phyloP scores from a whole-genome alignment of 768 basidiomycete species.

The Atractiella rhizophila region DNA sequence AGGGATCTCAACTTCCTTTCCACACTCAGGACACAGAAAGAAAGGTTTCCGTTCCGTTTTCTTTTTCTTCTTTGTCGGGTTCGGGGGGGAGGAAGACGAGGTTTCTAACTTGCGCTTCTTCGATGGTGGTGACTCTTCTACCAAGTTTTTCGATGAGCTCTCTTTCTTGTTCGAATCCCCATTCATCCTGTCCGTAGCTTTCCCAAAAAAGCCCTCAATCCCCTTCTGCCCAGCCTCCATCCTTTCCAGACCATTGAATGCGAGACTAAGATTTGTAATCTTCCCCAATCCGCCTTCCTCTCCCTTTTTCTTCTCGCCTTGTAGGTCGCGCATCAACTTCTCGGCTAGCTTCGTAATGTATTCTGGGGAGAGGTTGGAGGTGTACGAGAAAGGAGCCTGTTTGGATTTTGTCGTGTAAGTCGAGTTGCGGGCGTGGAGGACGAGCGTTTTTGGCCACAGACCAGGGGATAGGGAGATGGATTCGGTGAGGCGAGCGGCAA shows the following conservation, averaged over 20 bases:
- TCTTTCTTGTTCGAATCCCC: neutral
- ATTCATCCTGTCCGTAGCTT: neutral
- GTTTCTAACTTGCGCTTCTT: conserved; percentile 15
- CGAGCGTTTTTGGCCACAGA: conserved; percentile 50
- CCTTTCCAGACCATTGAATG: conserved; percentile 51
- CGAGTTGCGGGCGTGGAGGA: conserved; percentile 52
- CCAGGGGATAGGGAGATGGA: conserved; percentile 45
- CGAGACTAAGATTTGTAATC: conserved; percentile 44
- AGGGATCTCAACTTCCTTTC: conserved; percentile 1
- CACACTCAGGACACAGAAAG: conserved; percentile 26
- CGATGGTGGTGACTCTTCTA: conserved; percentile 1
- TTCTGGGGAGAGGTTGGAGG: conserved; percentile 45
- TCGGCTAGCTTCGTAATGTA: conserved; percentile 47
- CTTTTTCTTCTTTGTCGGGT: conserved; percentile 18
- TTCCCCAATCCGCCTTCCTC: conserved; percentile 27
- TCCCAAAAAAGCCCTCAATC: conserved; percentile 61
- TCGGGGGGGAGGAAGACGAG: conserved; percentile 17
- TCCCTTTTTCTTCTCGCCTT: conserved; percentile 26
- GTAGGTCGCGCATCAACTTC: conserved; percentile 63
- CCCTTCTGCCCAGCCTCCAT: conserved; percentile 54
- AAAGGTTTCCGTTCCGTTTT: conserved; percentile 21
- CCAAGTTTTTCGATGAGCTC: neutral
- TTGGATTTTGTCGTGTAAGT: conserved; percentile 40
- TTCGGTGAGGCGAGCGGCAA: conserved; percentile 59
- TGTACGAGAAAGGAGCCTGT: conserved; percentile 69